Percentiles rank a stretch among this genome's conserved stretches.
phyloP scores from a whole-genome alignment of 106 monocot genomes.

The Acorus calamus region DNA sequence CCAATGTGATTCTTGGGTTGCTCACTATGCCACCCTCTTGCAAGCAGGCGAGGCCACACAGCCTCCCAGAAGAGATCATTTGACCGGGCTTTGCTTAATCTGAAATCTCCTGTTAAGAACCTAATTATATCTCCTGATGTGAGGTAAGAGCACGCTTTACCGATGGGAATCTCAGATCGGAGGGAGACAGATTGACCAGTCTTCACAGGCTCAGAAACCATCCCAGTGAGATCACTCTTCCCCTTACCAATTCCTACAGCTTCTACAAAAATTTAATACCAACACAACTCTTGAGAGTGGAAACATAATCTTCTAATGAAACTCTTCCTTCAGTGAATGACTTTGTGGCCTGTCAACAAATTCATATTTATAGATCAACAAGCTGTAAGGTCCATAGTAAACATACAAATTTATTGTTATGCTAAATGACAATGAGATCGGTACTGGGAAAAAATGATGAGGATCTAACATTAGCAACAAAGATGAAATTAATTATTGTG shows the following conservation, averaged over 20 bases:
- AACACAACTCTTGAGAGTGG: slow-evolving; percentile 35
- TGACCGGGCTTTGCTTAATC: slow-evolving; percentile 76
- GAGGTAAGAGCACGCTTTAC: slow-evolving; percentile 73
- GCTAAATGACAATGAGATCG: no score
- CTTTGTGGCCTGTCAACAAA: slow-evolving; percentile 39
- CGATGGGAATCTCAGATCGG: slow-evolving; percentile 50
- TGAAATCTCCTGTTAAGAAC: slow-evolving; percentile 77
- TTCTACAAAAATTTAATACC: slow-evolving; percentile 43
- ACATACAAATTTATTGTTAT: no score
- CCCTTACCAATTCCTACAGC: slow-evolving; percentile 80
- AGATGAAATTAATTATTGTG: no score
- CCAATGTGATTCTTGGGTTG: slow-evolving; percentile 49
- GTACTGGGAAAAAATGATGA: no score
- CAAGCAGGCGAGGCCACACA: slow-evolving; percentile 90
- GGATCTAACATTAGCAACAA: no score
- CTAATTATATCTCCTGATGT: slow-evolving; percentile 55
- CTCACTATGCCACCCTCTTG: slow-evolving; percentile 77
- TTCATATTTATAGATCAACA: no score
- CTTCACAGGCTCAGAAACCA: slow-evolving; percentile 30
- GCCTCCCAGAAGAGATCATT: slow-evolving; percentile 98
- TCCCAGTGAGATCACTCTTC: slow-evolving; percentile 59
- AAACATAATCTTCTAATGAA: slow-evolving; percentile 66
- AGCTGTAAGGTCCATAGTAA: no score
- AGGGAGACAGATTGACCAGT: slow-evolving; percentile 13
- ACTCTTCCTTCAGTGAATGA: slow-evolving; percentile 43